A percentile compares a stretch with the other conserved stretches of the same genome.
Conservation (phyloP, 805 yeast genomes). For the Candida endomychidarum region DNA sequence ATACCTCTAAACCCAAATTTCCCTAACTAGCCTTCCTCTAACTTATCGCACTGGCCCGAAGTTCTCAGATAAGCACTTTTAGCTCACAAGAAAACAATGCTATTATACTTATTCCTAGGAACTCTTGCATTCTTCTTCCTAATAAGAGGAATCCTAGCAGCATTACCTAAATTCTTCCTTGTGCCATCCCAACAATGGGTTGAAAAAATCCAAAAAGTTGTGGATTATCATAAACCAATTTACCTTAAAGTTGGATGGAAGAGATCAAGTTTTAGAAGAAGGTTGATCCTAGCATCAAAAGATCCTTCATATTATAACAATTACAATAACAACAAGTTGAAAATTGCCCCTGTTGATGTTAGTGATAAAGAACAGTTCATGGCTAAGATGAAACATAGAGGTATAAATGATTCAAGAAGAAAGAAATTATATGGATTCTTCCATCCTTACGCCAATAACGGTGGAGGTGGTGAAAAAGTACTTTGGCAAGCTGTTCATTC, state of each 20-base stretch:
- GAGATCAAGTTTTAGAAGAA: conserved; percentile 39
- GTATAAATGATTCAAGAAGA: conserved; percentile 38
- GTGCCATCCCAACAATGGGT: conserved; percentile 43
- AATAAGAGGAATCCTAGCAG: conserved; percentile 11
- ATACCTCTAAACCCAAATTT: too few relatives aligned
- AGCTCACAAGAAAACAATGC: not conserved
- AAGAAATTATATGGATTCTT: conserved; percentile 73
- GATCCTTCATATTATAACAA: conserved; percentile 42
- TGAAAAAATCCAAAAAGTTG: conserved; percentile 31
- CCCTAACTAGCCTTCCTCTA: too few relatives aligned
- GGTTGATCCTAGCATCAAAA: conserved; percentile 35
- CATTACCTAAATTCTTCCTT: conserved; percentile 33
- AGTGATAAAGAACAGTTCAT: conserved; percentile 19
- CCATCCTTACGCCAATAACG: conserved; percentile 94
- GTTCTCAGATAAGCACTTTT: not conserved
- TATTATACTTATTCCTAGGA: not conserved
- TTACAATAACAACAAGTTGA: conserved; percentile 35
- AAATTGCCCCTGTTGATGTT: conserved; percentile 30
- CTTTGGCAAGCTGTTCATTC: conserved; percentile 89
- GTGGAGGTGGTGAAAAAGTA: conserved; percentile 98
- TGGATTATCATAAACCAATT: conserved; percentile 33
- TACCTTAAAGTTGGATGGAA: conserved; percentile 36
- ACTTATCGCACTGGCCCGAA: too few relatives aligned
- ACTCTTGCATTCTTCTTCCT: not conserved
- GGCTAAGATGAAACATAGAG: conserved; percentile 29